phyloP scores from a whole-genome alignment of 2,329 filamentous ascomycete species.

The Lachnellula cervina region DNA sequence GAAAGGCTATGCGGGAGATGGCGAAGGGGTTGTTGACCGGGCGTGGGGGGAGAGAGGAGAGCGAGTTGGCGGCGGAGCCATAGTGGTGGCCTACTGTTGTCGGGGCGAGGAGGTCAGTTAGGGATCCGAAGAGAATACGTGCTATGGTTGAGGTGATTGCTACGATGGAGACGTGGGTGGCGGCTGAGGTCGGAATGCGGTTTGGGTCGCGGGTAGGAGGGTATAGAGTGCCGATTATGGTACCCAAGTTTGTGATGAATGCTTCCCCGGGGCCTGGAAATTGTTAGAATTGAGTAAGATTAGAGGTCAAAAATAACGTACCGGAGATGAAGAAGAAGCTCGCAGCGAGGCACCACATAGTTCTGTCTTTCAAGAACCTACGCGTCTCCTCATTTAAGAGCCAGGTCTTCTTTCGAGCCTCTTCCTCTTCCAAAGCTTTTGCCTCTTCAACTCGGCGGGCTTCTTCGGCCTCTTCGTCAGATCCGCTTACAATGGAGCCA shows the following conservation, averaged over 20 bases:
- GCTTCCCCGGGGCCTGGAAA: conserved; percentile 86
- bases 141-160: conserved; percentile 87
- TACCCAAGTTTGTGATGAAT: conserved; percentile 96
- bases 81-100: conserved; percentile 36
- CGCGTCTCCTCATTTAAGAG: conserved; percentile 87
- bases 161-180: conserved; percentile 90
- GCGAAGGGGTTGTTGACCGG: conserved; percentile 39
- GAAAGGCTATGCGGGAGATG: conserved; percentile 74
- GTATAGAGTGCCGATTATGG: conserved; percentile 82
- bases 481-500: conserved; percentile 47
- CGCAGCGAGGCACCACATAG: conserved; percentile 91
- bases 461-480: conserved; percentile 42
- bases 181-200: conserved; percentile 53
- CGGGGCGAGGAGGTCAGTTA: conserved; percentile 83
- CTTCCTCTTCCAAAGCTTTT: conserved; percentile 38
- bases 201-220: conserved; percentile 44
- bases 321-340: conserved; percentile 78
- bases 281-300: conserved; percentile 12
- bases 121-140: conserved; percentile 79
- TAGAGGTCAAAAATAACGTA: conserved; percentile 3
- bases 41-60: conserved; percentile 36
- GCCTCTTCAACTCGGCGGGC: conserved; percentile 22
- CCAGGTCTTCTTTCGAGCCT: conserved; percentile 74
- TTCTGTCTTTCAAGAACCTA: conserved; percentile 77
- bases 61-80: conserved; percentile 24